These are phyloP conservation scores for Pythium phragmiticola DNA, from an alignment of 352 stramenopile genomes.

Conservation along the genomic window DNA sequence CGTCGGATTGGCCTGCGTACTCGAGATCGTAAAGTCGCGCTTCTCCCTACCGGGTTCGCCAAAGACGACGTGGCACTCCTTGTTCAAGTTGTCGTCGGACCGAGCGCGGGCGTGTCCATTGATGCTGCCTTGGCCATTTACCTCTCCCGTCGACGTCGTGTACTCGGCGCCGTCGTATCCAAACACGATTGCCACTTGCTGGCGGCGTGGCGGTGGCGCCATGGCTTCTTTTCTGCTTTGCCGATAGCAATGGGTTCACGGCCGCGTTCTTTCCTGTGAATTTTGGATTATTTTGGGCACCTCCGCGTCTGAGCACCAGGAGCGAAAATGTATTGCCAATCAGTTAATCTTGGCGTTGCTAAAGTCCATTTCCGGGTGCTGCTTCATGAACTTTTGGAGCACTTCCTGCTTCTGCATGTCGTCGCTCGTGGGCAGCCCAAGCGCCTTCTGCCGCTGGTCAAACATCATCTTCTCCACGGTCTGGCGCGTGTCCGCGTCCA, in stretches of 20 bases:
- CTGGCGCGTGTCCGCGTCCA: conserved; percentile 98
- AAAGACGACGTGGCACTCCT: conserved; percentile 64
- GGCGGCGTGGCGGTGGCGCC: conserved; percentile 30
- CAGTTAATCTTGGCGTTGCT: conserved; percentile 97
- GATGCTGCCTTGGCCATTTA: conserved; percentile 34
- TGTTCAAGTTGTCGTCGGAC: conserved; percentile 49
- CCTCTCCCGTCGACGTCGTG: conserved; percentile 42
- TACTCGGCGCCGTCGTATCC: conserved; percentile 62
- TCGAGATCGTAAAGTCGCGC: conserved; percentile 56
- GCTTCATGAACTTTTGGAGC: conserved; percentile 98
- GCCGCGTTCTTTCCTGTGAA: too few species aligned
- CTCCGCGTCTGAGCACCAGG: conserved; percentile 5
- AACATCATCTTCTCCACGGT: conserved; percentile 99
- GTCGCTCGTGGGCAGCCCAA: conserved; percentile 96
- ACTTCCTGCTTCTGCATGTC: conserved; percentile 98
- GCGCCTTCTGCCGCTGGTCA: conserved; percentile 96
- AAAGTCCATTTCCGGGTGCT: conserved; percentile 99
- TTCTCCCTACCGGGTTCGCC: conserved; percentile 52
- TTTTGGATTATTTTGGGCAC: conserved; percentile 11
- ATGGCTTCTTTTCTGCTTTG: conserved; percentile 6
- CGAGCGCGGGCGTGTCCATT: neutral
- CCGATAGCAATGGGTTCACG: neutral
- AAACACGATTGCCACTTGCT: conserved; percentile 61
- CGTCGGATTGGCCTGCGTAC: conserved; percentile 53
- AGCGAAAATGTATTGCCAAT: conserved; percentile 20